Evolutionary conservation across 257 asterid species (phyloP).

Genomic region (Ophiorrhiza pumila): DNA sequence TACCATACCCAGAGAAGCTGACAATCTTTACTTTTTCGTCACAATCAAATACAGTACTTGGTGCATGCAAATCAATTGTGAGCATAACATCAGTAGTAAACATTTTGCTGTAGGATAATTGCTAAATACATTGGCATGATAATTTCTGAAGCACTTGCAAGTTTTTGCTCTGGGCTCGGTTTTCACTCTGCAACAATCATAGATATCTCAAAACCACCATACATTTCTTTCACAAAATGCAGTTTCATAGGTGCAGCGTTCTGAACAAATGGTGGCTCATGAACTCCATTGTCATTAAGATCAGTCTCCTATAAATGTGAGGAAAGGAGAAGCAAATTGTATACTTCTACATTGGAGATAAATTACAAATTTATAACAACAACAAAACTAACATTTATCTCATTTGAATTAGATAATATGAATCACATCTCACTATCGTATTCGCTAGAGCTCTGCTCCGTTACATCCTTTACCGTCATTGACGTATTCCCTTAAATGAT

Average conservation of each 20-base stretch:
- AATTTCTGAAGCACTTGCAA: background rate
- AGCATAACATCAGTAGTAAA: background rate
- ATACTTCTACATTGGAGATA: too few species aligned
- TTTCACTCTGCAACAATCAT: background rate
- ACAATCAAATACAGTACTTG: background rate
- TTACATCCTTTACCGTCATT: too few species aligned
- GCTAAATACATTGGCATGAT: background rate
- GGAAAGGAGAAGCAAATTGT: too few species aligned
- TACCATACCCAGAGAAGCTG: background rate
- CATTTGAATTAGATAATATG: too few species aligned
- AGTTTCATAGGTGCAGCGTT: background rate
- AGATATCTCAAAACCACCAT: background rate
- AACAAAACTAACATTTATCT: too few species aligned
- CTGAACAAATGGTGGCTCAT: too few species aligned
- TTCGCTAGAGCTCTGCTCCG: too few species aligned
- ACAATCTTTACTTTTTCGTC: background rate
- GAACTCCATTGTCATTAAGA: too few species aligned
- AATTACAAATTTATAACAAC: too few species aligned
- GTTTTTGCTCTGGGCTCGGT: background rate
- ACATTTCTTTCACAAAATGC: background rate
- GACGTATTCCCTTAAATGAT: too few species aligned
- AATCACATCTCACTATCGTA: too few species aligned
- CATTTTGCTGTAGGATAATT: background rate
- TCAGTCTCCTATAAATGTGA: too few species aligned
- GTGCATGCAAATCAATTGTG: constrained; percentile 2